These are phyloP conservation scores for Debaryomyces nepalensis DNA, from an alignment of 1,139 yeast genomes.

Conservation along the genomic window DNA sequence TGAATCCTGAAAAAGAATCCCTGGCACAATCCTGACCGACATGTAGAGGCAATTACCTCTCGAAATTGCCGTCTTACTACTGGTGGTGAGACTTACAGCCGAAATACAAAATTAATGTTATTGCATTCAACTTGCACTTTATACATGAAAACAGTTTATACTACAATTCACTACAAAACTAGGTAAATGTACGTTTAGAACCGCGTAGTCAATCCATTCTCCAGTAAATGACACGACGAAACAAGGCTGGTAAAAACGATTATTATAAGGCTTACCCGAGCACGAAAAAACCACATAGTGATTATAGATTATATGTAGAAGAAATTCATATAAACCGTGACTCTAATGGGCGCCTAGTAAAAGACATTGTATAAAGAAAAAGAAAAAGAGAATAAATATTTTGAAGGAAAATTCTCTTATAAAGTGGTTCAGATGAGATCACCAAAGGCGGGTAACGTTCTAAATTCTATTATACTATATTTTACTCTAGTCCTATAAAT, in stretches of 20 bases:
- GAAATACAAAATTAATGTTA: too few relatives aligned
- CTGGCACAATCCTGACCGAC: too few relatives aligned
- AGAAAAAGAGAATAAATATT: slow-evolving; percentile 20
- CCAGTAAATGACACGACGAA: slow-evolving; percentile 60
- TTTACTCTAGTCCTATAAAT: too few relatives aligned
- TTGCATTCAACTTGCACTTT: not conserved
- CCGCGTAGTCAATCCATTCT: slow-evolving; percentile 63
- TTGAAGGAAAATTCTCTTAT: slow-evolving; percentile 15
- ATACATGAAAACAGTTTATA: not conserved
- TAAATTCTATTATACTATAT: not conserved
- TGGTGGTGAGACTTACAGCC: too few relatives aligned
- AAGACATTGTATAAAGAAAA: slow-evolving; percentile 70
- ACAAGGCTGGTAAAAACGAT: slow-evolving; percentile 60
- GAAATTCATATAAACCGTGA: slow-evolving; percentile 68
- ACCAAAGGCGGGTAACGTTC: slow-evolving; percentile 30
- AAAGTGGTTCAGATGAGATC: slow-evolving; percentile 6
- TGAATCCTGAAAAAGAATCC: not conserved
- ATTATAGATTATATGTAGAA: slow-evolving; percentile 54
- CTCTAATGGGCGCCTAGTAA: slow-evolving; percentile 91
- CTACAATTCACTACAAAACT: slow-evolving; percentile 9
- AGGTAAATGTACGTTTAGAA: slow-evolving; percentile 62
- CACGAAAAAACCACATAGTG: slow-evolving; percentile 66
- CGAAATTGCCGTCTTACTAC: too few relatives aligned
- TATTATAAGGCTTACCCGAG: slow-evolving; percentile 91
- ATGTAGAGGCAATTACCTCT: too few relatives aligned